Evolutionary conservation across 1,139 yeast genomes (phyloP).

Genomic region (Geotrichum cucujoidarum): DNA sequence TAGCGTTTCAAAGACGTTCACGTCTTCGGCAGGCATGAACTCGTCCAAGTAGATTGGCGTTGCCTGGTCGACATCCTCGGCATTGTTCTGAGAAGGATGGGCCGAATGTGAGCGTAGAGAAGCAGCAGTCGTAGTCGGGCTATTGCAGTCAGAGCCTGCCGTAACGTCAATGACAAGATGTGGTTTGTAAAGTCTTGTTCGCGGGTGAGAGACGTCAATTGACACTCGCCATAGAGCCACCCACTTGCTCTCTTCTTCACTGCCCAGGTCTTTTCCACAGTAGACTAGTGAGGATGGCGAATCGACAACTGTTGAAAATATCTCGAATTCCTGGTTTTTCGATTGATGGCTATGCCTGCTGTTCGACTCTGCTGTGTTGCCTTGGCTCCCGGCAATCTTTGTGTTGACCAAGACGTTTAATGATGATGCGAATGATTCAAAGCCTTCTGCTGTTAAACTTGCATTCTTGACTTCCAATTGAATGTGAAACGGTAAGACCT

Average conservation of each 20-base stretch:
- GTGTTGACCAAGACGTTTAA: slow-evolving; percentile 14
- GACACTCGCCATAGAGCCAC: slow-evolving; percentile 28
- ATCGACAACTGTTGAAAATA: slow-evolving; percentile 16
- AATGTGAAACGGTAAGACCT: slow-evolving; percentile 16
- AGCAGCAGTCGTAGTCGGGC: neutral
- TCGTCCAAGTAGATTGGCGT: slow-evolving; percentile 20
- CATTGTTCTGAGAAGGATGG: neutral
- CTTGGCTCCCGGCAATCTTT: slow-evolving; percentile 16
- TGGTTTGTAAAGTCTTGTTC: slow-evolving; percentile 29
- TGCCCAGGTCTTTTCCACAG: slow-evolving; percentile 6
- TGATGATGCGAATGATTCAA: slow-evolving; percentile 6
- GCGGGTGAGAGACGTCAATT: slow-evolving; percentile 30
- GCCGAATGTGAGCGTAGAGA: neutral
- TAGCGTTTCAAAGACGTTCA: slow-evolving; percentile 27
- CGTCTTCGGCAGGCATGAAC: slow-evolving; percentile 25
- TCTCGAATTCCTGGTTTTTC: slow-evolving; percentile 17
- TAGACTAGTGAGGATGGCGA: slow-evolving; percentile 1
- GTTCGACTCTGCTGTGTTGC: slow-evolving; percentile 7
- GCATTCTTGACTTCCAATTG: slow-evolving; percentile 11
- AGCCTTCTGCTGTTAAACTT: slow-evolving; percentile 8
- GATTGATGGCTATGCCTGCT: neutral
- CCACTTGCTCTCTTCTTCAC: slow-evolving; percentile 6
- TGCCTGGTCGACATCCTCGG: too few species aligned
- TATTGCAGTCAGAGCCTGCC: slow-evolving; percentile 7
- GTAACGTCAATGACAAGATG: slow-evolving; percentile 17